These are phyloP conservation scores for Puccinia brachypodii DNA, from an alignment of 1,284 basidiomycete species.

Conservation along the genomic window DNA sequence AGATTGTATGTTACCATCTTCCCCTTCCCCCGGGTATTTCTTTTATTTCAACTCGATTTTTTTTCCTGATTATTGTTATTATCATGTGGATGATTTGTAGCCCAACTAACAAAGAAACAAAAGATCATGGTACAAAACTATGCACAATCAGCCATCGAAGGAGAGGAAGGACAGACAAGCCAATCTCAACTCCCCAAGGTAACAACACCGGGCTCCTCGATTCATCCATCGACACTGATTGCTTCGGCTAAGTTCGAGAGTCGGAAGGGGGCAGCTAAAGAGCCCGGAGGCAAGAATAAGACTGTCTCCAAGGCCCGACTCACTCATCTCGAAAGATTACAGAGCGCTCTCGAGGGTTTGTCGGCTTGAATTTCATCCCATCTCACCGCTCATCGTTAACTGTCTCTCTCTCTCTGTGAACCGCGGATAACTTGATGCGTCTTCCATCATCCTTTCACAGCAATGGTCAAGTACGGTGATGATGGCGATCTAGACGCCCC, in stretches of 20 bases:
- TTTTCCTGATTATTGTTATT: conserved; percentile 13
- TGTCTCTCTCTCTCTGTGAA: too few relatives aligned
- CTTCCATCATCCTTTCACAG: conserved; percentile 5
- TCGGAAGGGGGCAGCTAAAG: conserved; percentile 22
- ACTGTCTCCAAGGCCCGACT: conserved; percentile 32
- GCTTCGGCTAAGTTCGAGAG: conserved; percentile 1
- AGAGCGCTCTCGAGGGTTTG: conserved; percentile 39
- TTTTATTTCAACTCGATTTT: not conserved
- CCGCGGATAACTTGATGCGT: too few relatives aligned
- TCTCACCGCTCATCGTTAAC: not conserved
- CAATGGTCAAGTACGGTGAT: conserved; percentile 44
- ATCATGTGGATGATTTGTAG: too few relatives aligned
- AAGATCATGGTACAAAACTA: conserved; percentile 48
- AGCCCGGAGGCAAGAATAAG: conserved; percentile 2
- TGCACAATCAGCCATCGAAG: conserved; percentile 38
- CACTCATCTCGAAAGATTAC: conserved; percentile 38
- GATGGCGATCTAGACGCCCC: conserved; percentile 34
- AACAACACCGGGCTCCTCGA: not conserved
- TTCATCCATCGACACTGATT: not conserved
- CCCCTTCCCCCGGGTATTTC: not conserved
- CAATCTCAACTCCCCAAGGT: not conserved
- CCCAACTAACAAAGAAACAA: conserved; percentile 38
- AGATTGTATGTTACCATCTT: conserved; percentile 24
- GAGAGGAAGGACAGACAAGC: conserved; percentile 13
- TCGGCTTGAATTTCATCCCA: not conserved